A percentile compares a stretch with the other conserved stretches of the same genome.
Evolutionary conservation across 805 yeast species (phyloP).

Genomic region (Starmerella sirachaensis): DNA sequence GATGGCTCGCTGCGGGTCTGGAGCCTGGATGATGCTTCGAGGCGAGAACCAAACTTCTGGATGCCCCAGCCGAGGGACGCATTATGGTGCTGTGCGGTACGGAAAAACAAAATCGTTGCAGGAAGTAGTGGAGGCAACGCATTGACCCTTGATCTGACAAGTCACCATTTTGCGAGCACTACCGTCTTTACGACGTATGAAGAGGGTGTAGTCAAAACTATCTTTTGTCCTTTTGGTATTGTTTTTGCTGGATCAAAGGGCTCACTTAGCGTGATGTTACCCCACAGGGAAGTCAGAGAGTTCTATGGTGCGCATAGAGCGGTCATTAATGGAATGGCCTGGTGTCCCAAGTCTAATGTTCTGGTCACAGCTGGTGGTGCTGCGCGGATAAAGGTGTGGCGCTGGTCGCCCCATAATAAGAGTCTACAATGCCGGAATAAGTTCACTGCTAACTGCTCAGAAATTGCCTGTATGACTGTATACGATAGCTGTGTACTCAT

Average conservation of each 20-base stretch:
- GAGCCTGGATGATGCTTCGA: not conserved
- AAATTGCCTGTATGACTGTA: not conserved
- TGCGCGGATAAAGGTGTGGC: constrained; percentile 2
- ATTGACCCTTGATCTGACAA: too few species aligned
- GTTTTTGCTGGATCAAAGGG: constrained; percentile 5
- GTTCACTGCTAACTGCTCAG: not conserved
- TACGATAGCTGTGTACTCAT: not conserved
- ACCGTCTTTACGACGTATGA: not conserved
- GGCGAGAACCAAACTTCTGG: too few species aligned
- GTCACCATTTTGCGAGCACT: too few species aligned
- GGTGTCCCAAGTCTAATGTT: not conserved
- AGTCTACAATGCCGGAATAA: constrained; percentile 1
- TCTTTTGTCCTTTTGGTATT: constrained; percentile 1
- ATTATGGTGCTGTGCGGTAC: too few species aligned
- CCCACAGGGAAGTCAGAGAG: not conserved
- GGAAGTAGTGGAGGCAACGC: too few species aligned
- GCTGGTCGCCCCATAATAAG: not conserved
- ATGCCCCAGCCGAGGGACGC: too few species aligned
- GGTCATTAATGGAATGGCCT: constrained; percentile 1
- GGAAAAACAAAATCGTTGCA: too few species aligned
- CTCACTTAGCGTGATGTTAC: not conserved
- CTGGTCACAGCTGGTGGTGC: not conserved
- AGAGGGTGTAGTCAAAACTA: not conserved
- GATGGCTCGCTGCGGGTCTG: not conserved
- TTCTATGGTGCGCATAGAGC: constrained; percentile 1